Conservation (phyloP, 805 yeast species). For the Diddensiella transvaalensis region DNA sequence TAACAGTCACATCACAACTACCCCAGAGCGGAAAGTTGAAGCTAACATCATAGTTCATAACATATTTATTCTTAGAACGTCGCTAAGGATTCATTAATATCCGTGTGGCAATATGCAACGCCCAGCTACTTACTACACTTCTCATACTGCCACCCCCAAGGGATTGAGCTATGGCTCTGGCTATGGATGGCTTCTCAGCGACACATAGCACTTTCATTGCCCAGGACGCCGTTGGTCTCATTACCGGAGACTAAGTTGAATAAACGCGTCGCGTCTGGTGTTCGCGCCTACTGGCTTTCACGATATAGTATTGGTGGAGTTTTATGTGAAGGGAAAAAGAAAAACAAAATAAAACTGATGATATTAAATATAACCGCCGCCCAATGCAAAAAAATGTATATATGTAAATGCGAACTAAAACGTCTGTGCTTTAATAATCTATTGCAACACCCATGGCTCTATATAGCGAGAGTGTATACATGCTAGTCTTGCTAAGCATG, state of each 20-base stretch:
- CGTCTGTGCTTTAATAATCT: too few species aligned
- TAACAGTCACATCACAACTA: slow-evolving; percentile 77
- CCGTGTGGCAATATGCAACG: not conserved
- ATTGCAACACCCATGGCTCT: not conserved
- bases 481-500: not conserved
- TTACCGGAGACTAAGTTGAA: too few species aligned
- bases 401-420: too few species aligned
- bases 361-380: too few species aligned
- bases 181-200: slow-evolving; percentile 95
- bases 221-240: slow-evolving; percentile 6
- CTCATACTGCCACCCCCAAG: slow-evolving; percentile 66
- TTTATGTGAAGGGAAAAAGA: too few species aligned
- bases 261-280: too few species aligned
- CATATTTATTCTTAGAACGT: slow-evolving; percentile 53
- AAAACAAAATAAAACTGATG: too few species aligned
- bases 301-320: too few species aligned
- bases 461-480: not conserved
- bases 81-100: slow-evolving; percentile 26
- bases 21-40: slow-evolving; percentile 65
- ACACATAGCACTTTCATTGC: slow-evolving; percentile 76
- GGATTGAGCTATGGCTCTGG: slow-evolving; percentile 72
- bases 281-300: too few species aligned
- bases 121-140: not conserved
- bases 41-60: slow-evolving; percentile 74
- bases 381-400: too few species aligned